Conservation (phyloP, 2,329 filamentous ascomycete species). For the Xenosphaeropsis pyriputrescens region DNA sequence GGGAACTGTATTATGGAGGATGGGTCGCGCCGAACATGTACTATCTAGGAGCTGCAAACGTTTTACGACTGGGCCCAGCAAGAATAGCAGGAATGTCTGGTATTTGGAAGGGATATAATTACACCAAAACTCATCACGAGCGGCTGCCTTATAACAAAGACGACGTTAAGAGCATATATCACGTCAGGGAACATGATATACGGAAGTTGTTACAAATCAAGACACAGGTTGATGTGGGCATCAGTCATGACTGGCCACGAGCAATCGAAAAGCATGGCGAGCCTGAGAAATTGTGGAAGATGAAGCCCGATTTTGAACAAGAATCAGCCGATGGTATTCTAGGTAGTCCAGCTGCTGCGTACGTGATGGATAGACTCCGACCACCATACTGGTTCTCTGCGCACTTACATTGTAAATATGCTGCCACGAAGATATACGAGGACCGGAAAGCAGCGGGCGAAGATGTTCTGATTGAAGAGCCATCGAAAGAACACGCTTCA, state of each 20-base stretch:
- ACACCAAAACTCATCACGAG: conserved; percentile 70
- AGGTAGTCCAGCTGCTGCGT: conserved; percentile 66
- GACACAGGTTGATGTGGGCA: conserved; percentile 79
- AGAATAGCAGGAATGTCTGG: conserved; percentile 84
- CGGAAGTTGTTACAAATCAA: conserved; percentile 73
- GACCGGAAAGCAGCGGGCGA: conserved; percentile 5
- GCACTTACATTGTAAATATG: conserved; percentile 81
- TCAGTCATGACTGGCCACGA: conserved; percentile 94
- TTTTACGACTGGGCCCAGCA: conserved; percentile 69
- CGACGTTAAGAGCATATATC: conserved; percentile 74
- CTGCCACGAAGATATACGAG: conserved; percentile 48
- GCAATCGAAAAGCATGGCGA: conserved; percentile 71
- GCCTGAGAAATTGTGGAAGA: conserved; percentile 47
- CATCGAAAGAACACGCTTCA: not conserved
- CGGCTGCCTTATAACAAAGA: conserved; percentile 67
- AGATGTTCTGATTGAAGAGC: not conserved
- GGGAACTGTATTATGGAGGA: conserved; percentile 88
- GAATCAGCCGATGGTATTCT: conserved; percentile 66
- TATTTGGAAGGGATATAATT: conserved; percentile 90
- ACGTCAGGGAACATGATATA: conserved; percentile 80
- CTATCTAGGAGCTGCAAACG: conserved; percentile 86
- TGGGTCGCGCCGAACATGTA: conserved; percentile 98
- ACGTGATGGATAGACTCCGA: conserved; percentile 67
- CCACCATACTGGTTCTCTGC: conserved; percentile 88
- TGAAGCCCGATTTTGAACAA: conserved; percentile 59